Conservation (phyloP, 129 eudicot genomes). For the Arctium minus region DNA sequence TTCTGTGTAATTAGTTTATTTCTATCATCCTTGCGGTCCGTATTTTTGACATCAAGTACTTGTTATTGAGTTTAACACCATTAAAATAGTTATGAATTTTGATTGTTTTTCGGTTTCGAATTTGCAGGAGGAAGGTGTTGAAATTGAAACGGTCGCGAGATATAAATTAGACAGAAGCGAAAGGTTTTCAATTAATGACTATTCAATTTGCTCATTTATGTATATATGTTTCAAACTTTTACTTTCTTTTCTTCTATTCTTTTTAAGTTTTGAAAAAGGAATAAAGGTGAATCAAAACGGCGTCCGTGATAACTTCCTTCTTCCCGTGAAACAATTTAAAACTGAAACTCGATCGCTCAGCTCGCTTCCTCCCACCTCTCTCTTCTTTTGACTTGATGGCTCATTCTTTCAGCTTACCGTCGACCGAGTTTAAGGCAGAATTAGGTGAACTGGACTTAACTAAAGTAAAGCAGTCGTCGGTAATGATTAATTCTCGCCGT, state of each 20-base stretch:
- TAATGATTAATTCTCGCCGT: constrained; percentile 27
- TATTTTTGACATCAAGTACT: neutral
- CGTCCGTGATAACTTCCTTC: neutral
- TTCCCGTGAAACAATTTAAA: neutral
- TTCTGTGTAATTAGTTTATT: neutral
- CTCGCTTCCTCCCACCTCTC: neutral
- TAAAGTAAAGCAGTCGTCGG: constrained; percentile 28
- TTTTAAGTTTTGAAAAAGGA: constrained; percentile 12
- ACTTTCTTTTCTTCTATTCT: constrained; percentile 23
- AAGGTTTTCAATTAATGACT: constrained; percentile 33
- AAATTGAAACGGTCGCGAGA: constrained; percentile 27
- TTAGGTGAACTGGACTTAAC: constrained; percentile 42
- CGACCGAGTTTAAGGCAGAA: constrained; percentile 29
- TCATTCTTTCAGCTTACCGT: constrained; percentile 29
- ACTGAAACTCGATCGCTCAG: neutral
- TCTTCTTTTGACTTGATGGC: neutral
- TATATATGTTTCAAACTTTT: neutral
- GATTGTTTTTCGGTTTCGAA: constrained; percentile 10
- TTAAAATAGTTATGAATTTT: constrained; percentile 3
- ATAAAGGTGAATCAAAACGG: constrained; percentile 13
- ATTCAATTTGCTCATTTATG: constrained; percentile 15
- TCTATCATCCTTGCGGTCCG: neutral
- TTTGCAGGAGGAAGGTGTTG: constrained; percentile 31
- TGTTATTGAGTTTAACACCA: neutral
- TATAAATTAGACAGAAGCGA: constrained; percentile 26